Evolutionary conservation across 495 filamentous ascomycete species (phyloP).

Genomic region (Durotheca rogersii): DNA sequence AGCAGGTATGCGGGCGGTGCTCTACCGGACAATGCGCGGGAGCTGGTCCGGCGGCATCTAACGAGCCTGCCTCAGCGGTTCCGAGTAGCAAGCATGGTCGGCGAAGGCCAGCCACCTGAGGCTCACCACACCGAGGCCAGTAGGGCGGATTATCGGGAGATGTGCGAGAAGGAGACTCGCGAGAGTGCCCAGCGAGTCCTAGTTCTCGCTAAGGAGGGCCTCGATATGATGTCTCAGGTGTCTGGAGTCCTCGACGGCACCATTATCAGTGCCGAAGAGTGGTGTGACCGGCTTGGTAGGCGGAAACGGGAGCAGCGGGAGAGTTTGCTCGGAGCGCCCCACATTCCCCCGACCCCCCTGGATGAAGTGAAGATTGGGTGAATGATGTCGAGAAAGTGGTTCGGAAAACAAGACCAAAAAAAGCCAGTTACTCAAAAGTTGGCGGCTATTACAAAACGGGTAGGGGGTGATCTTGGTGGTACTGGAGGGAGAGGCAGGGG

Average conservation of each 20-base stretch:
- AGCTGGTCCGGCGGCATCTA: constrained; percentile 75
- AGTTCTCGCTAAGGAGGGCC: constrained; percentile 79
- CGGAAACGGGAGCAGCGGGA: constrained; percentile 44
- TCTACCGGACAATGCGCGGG: constrained; percentile 77
- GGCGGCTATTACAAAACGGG: constrained; percentile 10
- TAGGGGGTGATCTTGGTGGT: constrained; percentile 14
- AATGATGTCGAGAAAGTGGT: constrained; percentile 19
- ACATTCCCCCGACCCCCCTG: constrained; percentile 10
- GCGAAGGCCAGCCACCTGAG: constrained; percentile 43
- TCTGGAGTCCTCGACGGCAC: constrained; percentile 79
- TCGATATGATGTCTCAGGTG: constrained; percentile 88
- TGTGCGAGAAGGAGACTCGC: constrained; percentile 40
- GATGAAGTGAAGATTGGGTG: constrained; percentile 31
- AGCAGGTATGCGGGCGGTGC: constrained; percentile 82
- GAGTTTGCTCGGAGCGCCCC: constrained; percentile 17
- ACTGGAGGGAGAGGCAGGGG: constrained; percentile 12
- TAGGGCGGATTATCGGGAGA: constrained; percentile 27
- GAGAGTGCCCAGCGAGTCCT: constrained; percentile 68
- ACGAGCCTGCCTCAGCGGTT: constrained; percentile 77
- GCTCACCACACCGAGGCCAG: constrained; percentile 38
- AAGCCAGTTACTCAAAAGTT: constrained; percentile 19
- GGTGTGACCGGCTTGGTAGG: constrained; percentile 74
- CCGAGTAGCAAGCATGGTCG: constrained; percentile 51
- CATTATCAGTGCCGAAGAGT: constrained; percentile 79
- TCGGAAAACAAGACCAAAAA: constrained; percentile 28